Base-by-base conservation (phyloP, 169 alveolate species). In the Babesia gibsoni region DNA sequence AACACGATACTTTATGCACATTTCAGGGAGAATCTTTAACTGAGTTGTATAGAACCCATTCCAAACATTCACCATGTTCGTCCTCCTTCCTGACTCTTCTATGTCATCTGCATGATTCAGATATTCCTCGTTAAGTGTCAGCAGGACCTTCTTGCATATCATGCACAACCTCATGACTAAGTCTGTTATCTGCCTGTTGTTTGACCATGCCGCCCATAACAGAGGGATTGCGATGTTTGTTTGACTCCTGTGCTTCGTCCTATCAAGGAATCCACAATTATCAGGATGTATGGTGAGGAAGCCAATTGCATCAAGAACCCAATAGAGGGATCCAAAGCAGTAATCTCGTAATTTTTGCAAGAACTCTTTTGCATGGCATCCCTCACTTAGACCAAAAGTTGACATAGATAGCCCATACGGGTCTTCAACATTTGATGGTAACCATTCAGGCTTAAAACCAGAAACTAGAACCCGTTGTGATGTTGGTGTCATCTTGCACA, bases 191-290 rank as follows among this genome's bases (percentile, higher is more conserved):
- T n/a, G 57, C 20, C 45, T 59, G 25, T 42, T 22, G 10, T 36
- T n/a, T 23, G 20, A 35, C 69, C 69, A 59, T 1, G 57, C 69
- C 9, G 5, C 9, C 69, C 52, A 59, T 12, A 59, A 42, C 1
- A 41, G 23, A 6, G 20, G 43, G 16, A 41, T 20, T 16, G 39
- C 69, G 16, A 41, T 27, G n/a, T n/a, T n/a, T n/a, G n/a, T n/a
- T n/a, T n/a, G n/a, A 18, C 18, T 20, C 14, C 7, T 27, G 10
- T 42, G 25, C n/a, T 23, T 59, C 10, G 20, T 22, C 30, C 10
- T 18, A 20, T 59, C 43, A 18, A 59, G 32, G 37, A 59, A 41
- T 4, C 43, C 22, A 16, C 23, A 52, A n/a, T n/a, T 20, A 37
- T 41, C 53, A 7, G 69, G 69, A 25, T 20, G 30, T 39, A 59